Base-by-base conservation (phyloP, 140 eudicot species). In the Cichorium intybus region DNA sequence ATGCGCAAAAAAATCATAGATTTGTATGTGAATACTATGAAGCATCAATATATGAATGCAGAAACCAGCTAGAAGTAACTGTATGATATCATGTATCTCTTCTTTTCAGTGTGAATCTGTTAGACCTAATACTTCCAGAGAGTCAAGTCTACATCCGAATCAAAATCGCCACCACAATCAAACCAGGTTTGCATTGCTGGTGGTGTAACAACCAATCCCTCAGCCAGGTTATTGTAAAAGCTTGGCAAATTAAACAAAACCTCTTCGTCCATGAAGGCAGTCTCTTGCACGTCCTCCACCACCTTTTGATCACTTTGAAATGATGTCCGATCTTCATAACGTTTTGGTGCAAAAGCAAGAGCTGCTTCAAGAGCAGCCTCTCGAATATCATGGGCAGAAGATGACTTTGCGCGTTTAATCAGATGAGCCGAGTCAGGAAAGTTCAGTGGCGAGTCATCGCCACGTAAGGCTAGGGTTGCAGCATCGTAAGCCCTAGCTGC, bases 131-230 rank as follows among this genome's bases (percentile, higher is more conserved):
- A 70, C 56, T n/a, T 69, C 96, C 95, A 89, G 5, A 85, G 77
- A 60, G 75, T 72, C 66, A 85, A 71, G 23, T 85, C 88, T 10
- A 71, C 37, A 45, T 76, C 65, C 43, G 43, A 64, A 33, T 61
- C 77, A 26, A 17, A 15, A 21, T 71, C 75, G 29, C 75, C 73
- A 23, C 49, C 61, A 95, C 97, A 89, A 65, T 63, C 77, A 70
- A 74, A 80, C 18, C 95, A 89, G 56, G 39, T 77, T 60, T 71
- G 79, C 88, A 86, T 75, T 1, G 85, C 86, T 1, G 87, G 87
- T 28, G 97, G 97, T 52, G 97, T 85, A 10, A 89, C 70, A 47
- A 89, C 79, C 87, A 89, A 68, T 11, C 95, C 97, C 80, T 86
- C 97, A 5, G 97, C 95, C 92, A 89, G 79, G 70, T 85, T 84